phyloP scores from a whole-genome alignment of 2,329 filamentous ascomycete species.

The Colletotrichum ledebouriae region DNA sequence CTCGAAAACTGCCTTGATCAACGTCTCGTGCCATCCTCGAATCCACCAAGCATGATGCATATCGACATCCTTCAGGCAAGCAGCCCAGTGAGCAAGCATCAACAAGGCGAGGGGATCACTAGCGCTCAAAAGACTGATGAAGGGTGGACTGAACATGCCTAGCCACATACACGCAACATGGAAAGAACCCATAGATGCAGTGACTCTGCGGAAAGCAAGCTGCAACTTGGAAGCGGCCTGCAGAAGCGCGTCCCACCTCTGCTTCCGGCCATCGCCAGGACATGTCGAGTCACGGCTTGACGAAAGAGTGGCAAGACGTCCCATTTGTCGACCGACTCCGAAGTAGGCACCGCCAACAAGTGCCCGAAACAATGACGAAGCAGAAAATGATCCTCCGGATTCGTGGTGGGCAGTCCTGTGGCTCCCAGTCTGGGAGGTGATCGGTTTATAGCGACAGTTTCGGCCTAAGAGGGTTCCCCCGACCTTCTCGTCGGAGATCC shows the following conservation, averaged over 20 bases:
- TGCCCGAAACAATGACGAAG: slow-evolving; percentile 7
- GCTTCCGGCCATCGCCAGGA: not conserved
- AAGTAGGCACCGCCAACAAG: not conserved
- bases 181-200: not conserved
- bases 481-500: not conserved
- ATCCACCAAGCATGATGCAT: slow-evolving; percentile 1
- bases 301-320: slow-evolving; percentile 5
- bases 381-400: not conserved
- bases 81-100: slow-evolving; percentile 5
- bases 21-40: slow-evolving; percentile 7
- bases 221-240: slow-evolving; percentile 1
- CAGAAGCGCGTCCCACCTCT: not conserved
- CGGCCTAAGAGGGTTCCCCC: not conserved
- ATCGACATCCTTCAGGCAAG: slow-evolving; percentile 2
- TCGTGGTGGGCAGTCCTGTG: not conserved
- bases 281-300: slow-evolving; percentile 3
- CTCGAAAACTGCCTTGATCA: not conserved
- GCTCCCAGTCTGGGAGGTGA: slow-evolving; percentile 9
- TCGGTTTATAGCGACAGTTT: not conserved
- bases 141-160: not conserved
- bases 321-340: slow-evolving; percentile 7
- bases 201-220: not conserved
- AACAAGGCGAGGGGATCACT: not conserved
- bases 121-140: not conserved
- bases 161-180: slow-evolving; percentile 12